phyloP scores from a whole-genome alignment of 2,329 filamentous ascomycete species.

The Verticillium klebahnii region DNA sequence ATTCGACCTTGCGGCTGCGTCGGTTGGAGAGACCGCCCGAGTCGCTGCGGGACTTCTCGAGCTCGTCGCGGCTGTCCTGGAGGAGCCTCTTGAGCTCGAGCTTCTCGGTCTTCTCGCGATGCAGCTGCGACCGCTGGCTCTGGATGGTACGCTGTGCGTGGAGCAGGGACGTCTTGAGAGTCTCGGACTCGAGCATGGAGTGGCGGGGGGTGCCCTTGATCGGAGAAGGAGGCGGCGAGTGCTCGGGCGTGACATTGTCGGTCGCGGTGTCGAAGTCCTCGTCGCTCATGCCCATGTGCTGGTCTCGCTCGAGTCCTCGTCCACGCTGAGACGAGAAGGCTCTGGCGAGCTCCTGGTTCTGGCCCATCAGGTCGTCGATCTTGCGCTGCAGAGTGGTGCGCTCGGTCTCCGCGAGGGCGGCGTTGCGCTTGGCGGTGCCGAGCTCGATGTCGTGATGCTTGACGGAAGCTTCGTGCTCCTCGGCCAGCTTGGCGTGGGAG shows the following conservation, averaged over 20 bases:
- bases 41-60: constrained; percentile 66
- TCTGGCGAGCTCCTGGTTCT: constrained; percentile 87
- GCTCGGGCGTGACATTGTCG: constrained; percentile 74
- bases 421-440: constrained; percentile 74
- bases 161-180: constrained; percentile 85
- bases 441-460: constrained; percentile 90
- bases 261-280: constrained; percentile 61
- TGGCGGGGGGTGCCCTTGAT: constrained; percentile 89
- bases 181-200: constrained; percentile 90
- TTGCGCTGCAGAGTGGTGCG: constrained; percentile 73
- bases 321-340: constrained; percentile 73
- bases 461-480: constrained; percentile 71
- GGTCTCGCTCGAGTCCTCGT: constrained; percentile 60
- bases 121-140: constrained; percentile 88
- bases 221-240: constrained; percentile 86
- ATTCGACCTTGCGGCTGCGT: constrained; percentile 58
- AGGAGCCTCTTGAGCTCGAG: constrained; percentile 92
- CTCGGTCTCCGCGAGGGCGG: constrained; percentile 74
- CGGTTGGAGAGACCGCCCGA: constrained; percentile 43
- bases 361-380: constrained; percentile 79
- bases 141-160: constrained; percentile 97
- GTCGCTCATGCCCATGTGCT: constrained; percentile 52
- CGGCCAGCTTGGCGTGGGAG: constrained; percentile 69
- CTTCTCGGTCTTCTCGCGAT: constrained; percentile 98
- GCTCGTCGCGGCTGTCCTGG: constrained; percentile 88